Conservation (phyloP, 176 grass and related monocot species). For the Aegilops tauschii region DNA sequence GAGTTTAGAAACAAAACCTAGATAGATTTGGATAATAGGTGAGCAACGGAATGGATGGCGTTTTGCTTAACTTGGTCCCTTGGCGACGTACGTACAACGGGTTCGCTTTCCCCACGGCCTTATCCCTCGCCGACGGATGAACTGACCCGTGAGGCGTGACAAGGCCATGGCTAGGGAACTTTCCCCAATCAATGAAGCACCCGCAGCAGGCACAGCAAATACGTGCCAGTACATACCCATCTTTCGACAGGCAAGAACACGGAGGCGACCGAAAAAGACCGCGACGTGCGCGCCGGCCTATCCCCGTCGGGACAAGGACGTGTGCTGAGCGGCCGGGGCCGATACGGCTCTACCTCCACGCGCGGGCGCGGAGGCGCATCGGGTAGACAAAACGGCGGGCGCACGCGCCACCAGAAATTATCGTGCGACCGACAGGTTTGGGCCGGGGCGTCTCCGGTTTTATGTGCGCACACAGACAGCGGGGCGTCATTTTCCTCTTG, state of each 20-base stretch:
- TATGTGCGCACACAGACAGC: neutral
- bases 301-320: conserved; percentile 12
- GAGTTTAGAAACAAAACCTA: no score
- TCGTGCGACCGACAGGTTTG: neutral
- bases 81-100: neutral
- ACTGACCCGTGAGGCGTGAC: conserved; percentile 1
- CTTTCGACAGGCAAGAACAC: neutral
- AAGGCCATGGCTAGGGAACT: neutral
- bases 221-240: neutral
- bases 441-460: neutral
- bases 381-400: neutral
- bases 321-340: neutral
- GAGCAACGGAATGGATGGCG: no score
- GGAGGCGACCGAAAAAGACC: neutral
- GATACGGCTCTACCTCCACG: neutral
- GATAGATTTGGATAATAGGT: no score
- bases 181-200: conserved; percentile 1
- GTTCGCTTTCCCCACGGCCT: neutral
- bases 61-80: neutral
- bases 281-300: neutral
- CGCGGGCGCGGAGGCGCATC: neutral
- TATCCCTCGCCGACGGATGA: neutral
- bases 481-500: neutral
- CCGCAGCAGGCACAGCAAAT: neutral
- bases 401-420: neutral